These are phyloP conservation scores for Chytriomyces confervae DNA, from an alignment of 192 early-diverging fungal genomes.

Conservation along the genomic window DNA sequence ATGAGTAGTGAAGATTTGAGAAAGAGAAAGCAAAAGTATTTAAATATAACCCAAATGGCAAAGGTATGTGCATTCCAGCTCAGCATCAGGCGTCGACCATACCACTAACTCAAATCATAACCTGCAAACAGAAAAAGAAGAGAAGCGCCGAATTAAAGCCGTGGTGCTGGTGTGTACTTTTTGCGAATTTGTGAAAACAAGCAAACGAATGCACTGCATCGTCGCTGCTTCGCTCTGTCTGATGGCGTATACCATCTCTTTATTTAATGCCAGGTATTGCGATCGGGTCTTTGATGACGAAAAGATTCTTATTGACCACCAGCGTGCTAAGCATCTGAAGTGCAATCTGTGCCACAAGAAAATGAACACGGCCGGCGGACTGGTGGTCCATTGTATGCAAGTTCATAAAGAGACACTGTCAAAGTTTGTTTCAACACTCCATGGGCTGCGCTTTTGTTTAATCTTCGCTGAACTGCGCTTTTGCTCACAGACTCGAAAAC, in stretches of 20 bases:
- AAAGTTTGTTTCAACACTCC: slow-evolving; percentile 52
- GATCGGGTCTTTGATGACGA: slow-evolving; percentile 96
- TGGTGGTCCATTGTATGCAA: slow-evolving; percentile 87
- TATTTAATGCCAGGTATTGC: slow-evolving; percentile 75
- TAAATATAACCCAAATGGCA: no score
- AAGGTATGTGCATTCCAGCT: no score
- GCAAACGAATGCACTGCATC: not conserved
- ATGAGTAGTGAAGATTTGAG: no score
- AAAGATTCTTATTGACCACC: slow-evolving; percentile 90
- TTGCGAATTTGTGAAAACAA: not conserved
- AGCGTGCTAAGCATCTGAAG: slow-evolving; percentile 94
- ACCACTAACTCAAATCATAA: no score
- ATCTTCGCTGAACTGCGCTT: not conserved
- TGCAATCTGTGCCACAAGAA: slow-evolving; percentile 84
- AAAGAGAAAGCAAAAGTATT: no score
- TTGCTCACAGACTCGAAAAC: slow-evolving; percentile 74
- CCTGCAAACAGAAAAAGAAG: slow-evolving; percentile 50
- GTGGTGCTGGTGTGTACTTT: slow-evolving; percentile 51
- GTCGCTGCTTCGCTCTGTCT: not conserved
- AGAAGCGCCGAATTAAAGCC: slow-evolving; percentile 46
- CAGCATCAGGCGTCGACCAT: no score
- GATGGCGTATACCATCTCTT: not conserved
- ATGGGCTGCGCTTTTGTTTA: not conserved
- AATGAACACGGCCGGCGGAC: slow-evolving; percentile 86
- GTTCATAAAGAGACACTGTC: slow-evolving; percentile 90